Evolutionary conservation across 1,284 basidiomycete genomes (phyloP), one percentile per base, ranked within the genome.

Genomic region (Ceratobasidium sp.): DNA sequence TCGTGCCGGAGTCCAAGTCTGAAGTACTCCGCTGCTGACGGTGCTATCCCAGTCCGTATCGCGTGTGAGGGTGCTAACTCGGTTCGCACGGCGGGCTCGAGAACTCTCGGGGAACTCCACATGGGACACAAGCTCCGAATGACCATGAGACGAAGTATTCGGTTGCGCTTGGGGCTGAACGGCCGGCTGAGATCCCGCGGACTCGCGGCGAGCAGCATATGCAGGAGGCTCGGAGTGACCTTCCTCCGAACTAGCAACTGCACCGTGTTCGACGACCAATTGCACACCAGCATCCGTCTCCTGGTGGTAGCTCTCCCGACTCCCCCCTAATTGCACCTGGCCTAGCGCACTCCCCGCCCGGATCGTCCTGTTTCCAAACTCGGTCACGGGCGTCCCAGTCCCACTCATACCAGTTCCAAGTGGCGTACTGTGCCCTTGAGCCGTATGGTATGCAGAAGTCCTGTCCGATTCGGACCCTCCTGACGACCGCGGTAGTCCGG

Each of bases 251-350:
- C 54, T 44, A 12, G 41, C n/a, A 0, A 20, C 8, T 14, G 52
- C 38, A 20, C 54, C 44, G 12, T 27, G 27, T 55, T 75, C 71
- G 14, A 75, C 71, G 12, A 75, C 48, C 33, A 75, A 46, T 50
- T 75, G 71, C 6, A 75, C 62, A 27, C 71, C 71, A 10, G 71
- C 71, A 60, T 75, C 71, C 2, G 50, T 44, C 48, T 75, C 71
- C 54, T 75, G 71, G 6, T 48, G 59, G n/a, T 75, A 75, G 30
- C 62, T 62, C 41, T 23, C 12, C 8, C 5, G 46, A 16, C 27
- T 38, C 14, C 27, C 23, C 50, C 16, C 30, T 18, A 38, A 0
- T 10, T 50, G 23, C 33, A 35, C 67, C 33, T 44, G 48, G 6
- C 50, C 67, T 18, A 50, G 48, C 20, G 50, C 48, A 38, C 50